phyloP scores from a whole-genome alignment of 192 early-diverging fungal species.

The Gonapodya prolifera region DNA sequence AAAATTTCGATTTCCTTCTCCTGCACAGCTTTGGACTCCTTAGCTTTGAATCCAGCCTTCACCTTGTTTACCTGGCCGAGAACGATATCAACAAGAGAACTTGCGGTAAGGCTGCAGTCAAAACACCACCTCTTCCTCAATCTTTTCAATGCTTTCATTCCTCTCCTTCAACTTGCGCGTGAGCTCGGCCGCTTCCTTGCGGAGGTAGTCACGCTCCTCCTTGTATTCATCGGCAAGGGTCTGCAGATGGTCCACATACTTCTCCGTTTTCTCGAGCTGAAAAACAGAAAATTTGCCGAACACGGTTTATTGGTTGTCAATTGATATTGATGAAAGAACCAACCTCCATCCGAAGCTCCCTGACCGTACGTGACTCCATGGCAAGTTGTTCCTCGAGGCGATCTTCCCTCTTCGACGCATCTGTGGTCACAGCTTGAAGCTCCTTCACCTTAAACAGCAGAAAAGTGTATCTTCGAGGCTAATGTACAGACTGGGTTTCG shows the following conservation, averaged over 20 bases:
- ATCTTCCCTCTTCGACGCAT: constrained; percentile 15
- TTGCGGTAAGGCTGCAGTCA: no score
- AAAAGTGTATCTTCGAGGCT: not conserved
- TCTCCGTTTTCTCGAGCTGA: constrained; percentile 21
- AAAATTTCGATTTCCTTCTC: constrained; percentile 13
- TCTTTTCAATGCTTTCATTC: constrained; percentile 38
- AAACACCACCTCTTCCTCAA: constrained; percentile 27
- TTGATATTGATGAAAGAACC: not conserved
- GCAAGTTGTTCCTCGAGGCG: constrained; percentile 20
- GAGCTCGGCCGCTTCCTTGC: constrained; percentile 20
- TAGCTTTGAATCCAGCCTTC: constrained; percentile 22
- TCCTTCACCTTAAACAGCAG: constrained; percentile 14
- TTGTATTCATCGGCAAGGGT: constrained; percentile 25
- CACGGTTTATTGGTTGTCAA: not conserved
- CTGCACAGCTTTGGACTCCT: constrained; percentile 25
- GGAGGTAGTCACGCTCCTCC: constrained; percentile 24
- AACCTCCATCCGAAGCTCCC: constrained; percentile 6
- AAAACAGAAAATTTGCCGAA: not conserved
- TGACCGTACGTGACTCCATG: constrained; percentile 1
- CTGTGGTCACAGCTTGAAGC: constrained; percentile 18
- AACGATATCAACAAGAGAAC: not conserved
- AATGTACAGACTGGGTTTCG: not conserved
- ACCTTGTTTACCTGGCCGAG: constrained; percentile 15
- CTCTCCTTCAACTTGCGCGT: constrained; percentile 26
- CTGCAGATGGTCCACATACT: constrained; percentile 22